These are phyloP conservation scores for Penicillium frequentans DNA, from an alignment of 2,329 filamentous ascomycete genomes.

Conservation along the genomic window DNA sequence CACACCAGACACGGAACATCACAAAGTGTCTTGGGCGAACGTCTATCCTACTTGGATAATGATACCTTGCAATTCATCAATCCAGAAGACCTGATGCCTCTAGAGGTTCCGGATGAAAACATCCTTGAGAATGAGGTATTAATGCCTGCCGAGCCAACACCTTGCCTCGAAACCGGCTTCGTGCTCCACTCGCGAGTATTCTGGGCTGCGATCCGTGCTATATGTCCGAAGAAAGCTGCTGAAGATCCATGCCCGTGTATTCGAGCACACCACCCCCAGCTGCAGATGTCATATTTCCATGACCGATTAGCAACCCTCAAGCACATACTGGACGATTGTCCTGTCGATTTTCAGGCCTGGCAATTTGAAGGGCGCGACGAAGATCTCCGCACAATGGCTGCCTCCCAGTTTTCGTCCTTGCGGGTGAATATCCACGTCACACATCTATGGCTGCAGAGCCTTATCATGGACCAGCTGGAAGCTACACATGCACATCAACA, in stretches of 20 bases:
- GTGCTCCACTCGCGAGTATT: slow-evolving; percentile 32
- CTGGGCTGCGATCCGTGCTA: slow-evolving; percentile 12
- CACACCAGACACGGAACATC: slow-evolving; percentile 16
- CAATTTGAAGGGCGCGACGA: neutral
- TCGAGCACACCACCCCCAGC: neutral
- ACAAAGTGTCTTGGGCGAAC: slow-evolving; percentile 23
- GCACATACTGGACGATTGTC: slow-evolving; percentile 4
- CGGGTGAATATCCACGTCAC: slow-evolving; percentile 40
- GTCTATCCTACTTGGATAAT: slow-evolving; percentile 31
- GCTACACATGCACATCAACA: slow-evolving; percentile 4
- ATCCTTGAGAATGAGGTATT: slow-evolving; percentile 25
- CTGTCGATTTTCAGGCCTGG: neutral
- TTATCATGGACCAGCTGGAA: slow-evolving; percentile 37
- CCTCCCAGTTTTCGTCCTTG: slow-evolving; percentile 25
- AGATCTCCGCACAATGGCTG: too few relatives aligned
- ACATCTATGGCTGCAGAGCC: slow-evolving; percentile 41
- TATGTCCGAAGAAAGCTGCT: neutral
- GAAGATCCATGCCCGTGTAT: slow-evolving; percentile 10
- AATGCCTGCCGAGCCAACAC: slow-evolving; percentile 1
- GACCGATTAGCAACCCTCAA: slow-evolving; percentile 29
- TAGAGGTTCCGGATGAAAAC: slow-evolving; percentile 34
- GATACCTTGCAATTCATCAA: slow-evolving; percentile 29
- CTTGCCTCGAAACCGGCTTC: slow-evolving; percentile 29
- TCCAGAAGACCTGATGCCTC: slow-evolving; percentile 33
- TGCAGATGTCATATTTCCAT: slow-evolving; percentile 21